phyloP scores from a whole-genome alignment of 495 filamentous ascomycete genomes.

The Thermothielavioides terrestris region DNA sequence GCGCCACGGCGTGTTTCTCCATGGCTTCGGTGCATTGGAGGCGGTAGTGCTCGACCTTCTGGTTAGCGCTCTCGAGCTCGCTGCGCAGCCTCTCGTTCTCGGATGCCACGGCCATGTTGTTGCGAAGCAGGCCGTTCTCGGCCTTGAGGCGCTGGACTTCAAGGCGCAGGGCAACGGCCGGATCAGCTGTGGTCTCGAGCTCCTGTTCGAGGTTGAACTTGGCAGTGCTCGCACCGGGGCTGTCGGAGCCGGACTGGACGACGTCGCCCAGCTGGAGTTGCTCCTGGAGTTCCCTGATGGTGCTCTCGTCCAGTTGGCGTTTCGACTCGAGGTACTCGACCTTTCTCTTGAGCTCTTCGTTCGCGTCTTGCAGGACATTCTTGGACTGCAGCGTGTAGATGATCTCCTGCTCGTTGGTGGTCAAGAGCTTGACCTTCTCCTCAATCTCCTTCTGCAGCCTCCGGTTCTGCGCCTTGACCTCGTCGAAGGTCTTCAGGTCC shows the following conservation, averaged over 20 bases:
- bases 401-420: conserved; percentile 37
- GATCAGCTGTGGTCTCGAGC: conserved; percentile 26
- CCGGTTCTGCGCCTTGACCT: conserved; percentile 48
- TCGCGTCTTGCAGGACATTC: conserved; percentile 25
- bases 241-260: conserved; percentile 14
- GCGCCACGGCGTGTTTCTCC: conserved; percentile 41
- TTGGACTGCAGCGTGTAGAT: conserved; percentile 31
- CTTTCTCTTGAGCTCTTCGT: conserved; percentile 24
- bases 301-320: conserved; percentile 30
- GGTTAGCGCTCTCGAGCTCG: conserved; percentile 38
- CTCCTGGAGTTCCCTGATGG: conserved; percentile 39
- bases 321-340: conserved; percentile 29
- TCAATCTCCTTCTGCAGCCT: conserved; percentile 42
- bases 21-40: conserved; percentile 38
- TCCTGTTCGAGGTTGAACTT: conserved; percentile 37
- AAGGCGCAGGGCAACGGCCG: conserved; percentile 25
- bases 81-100: conserved; percentile 41
- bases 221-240: conserved; percentile 17
- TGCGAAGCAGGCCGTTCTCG: conserved; percentile 45
- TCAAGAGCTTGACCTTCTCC: conserved; percentile 26
- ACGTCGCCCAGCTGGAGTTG: conserved; percentile 31
- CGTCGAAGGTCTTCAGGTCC: conserved; percentile 56
- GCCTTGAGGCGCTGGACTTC: conserved; percentile 45
- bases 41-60: conserved; percentile 33
- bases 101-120: conserved; percentile 38